Conservation (phyloP, 208 protist species). For the Leptomonas seymouri region DNA sequence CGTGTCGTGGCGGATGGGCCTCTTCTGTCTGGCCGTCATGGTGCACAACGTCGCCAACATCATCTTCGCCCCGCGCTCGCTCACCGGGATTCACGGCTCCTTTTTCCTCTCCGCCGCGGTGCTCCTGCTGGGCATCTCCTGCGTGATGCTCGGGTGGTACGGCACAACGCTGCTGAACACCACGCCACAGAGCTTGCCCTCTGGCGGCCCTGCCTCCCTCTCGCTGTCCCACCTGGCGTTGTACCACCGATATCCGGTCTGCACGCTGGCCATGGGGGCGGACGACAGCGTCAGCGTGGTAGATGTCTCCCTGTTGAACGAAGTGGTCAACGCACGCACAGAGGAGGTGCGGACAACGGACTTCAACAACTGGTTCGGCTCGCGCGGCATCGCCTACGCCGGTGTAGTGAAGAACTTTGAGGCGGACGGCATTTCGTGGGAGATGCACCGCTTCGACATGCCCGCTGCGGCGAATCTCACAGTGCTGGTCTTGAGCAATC, state of each 20-base stretch:
- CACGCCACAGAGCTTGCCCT: slow-evolving; percentile 40
- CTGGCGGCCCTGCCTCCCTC: slow-evolving; percentile 1
- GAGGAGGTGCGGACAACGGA: slow-evolving; percentile 29
- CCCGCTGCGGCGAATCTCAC: slow-evolving; percentile 37
- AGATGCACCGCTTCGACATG: slow-evolving; percentile 46
- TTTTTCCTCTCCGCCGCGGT: slow-evolving; percentile 48
- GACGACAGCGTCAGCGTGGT: slow-evolving; percentile 43
- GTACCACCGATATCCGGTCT: slow-evolving; percentile 79
- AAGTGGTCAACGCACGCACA: slow-evolving; percentile 42
- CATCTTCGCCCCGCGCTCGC: slow-evolving; percentile 41
- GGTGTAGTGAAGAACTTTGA: slow-evolving; percentile 35
- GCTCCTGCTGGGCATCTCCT: slow-evolving; percentile 47
- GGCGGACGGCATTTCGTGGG: slow-evolving; percentile 37
- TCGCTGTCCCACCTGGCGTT: slow-evolving; percentile 28
- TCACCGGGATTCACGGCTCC: slow-evolving; percentile 50
- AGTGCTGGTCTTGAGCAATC: slow-evolving; percentile 59
- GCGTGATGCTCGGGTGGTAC: slow-evolving; percentile 70
- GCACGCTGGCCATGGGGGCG: slow-evolving; percentile 40
- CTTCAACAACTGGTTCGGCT: slow-evolving; percentile 67
- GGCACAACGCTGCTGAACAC: slow-evolving; percentile 50
- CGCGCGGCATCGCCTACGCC: slow-evolving; percentile 40
- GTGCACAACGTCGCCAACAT: slow-evolving; percentile 61
- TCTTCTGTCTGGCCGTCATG: slow-evolving; percentile 70
- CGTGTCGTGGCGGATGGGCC: slow-evolving; percentile 47
- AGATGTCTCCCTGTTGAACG: slow-evolving; percentile 61